phyloP scores from a whole-genome alignment of 768 basidiomycete species.

The Termitomyces sp. region DNA sequence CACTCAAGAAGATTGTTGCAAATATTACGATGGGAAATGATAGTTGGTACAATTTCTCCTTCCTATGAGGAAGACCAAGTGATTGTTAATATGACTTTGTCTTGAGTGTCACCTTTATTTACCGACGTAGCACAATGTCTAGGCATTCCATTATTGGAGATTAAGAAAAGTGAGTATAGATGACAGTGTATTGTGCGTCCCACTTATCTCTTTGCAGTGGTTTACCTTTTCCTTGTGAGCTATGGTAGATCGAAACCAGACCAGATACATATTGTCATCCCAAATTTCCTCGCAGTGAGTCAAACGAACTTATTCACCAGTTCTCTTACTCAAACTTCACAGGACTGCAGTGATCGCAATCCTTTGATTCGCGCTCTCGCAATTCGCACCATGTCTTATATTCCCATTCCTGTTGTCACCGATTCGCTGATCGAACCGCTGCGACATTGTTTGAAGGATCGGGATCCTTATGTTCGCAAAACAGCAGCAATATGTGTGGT shows the following conservation, averaged over 20 bases:
- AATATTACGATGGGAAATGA: constrained; percentile 99
- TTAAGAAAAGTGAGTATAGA: constrained; percentile 89
- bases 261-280: constrained; percentile 87
- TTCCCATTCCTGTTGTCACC: constrained; percentile 85
- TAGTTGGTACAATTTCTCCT: constrained; percentile 56
- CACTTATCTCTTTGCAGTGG: constrained; percentile 52
- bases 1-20: constrained; percentile 95
- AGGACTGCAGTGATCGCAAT: constrained; percentile 97
- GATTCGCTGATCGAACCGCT: constrained; percentile 85
- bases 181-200: background rate
- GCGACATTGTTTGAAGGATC: constrained; percentile 87
- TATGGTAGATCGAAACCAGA: constrained; percentile 94
- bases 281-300: constrained; percentile 80
- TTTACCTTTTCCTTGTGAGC: constrained; percentile 95
- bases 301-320: background rate
- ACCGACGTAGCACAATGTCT: constrained; percentile 94
- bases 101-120: constrained; percentile 86
- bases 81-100: constrained; percentile 13
- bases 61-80: constrained; percentile 14
- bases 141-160: constrained; percentile 91
- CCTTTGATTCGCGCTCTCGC: constrained; percentile 95
- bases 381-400: constrained; percentile 99
- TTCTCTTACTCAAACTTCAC: constrained; percentile 8
- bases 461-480: constrained; percentile 97
- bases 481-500: constrained; percentile 98